Percentiles rank a stretch among this genome's conserved stretches.
Evolutionary conservation across 805 yeast species (phyloP).

Genomic region (Candida loeiensis): DNA sequence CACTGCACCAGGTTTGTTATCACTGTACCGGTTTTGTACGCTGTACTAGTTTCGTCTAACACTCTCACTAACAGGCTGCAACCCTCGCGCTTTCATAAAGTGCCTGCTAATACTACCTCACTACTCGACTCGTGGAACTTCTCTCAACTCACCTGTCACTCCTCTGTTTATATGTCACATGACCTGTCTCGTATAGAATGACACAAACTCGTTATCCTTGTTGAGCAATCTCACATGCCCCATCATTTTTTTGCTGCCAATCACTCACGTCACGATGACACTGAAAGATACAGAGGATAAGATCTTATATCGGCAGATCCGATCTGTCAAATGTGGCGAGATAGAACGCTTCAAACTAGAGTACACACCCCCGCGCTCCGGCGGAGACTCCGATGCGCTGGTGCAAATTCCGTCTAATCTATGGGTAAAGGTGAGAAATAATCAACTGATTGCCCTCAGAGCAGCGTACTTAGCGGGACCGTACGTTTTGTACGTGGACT

Average conservation of each 20-base stretch:
- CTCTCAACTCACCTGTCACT: no score
- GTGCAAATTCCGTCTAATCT: constrained; percentile 19
- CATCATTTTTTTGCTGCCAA: constrained; percentile 3
- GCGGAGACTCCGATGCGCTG: constrained; percentile 1
- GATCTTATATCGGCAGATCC: constrained; percentile 33
- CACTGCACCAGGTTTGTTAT: no score
- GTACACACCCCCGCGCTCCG: constrained; percentile 38
- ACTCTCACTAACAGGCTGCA: no score
- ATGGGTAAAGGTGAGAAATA: constrained; percentile 64
- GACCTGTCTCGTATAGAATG: no score
- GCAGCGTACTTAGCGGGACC: constrained; percentile 92
- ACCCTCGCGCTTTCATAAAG: no score
- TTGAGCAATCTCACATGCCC: background rate
- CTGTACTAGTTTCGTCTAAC: no score
- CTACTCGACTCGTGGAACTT: no score
- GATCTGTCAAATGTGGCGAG: constrained; percentile 56
- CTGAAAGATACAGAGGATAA: constrained; percentile 2
- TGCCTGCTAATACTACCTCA: no score
- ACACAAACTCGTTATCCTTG: background rate
- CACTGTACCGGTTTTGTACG: no score
- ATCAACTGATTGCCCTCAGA: constrained; percentile 66
- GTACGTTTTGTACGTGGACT: constrained; percentile 77
- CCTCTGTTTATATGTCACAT: background rate
- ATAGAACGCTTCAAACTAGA: constrained; percentile 52
- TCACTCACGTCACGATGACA: background rate